Conservation (phyloP, 176 grass and related monocot species). For the Ananas comosus region DNA sequence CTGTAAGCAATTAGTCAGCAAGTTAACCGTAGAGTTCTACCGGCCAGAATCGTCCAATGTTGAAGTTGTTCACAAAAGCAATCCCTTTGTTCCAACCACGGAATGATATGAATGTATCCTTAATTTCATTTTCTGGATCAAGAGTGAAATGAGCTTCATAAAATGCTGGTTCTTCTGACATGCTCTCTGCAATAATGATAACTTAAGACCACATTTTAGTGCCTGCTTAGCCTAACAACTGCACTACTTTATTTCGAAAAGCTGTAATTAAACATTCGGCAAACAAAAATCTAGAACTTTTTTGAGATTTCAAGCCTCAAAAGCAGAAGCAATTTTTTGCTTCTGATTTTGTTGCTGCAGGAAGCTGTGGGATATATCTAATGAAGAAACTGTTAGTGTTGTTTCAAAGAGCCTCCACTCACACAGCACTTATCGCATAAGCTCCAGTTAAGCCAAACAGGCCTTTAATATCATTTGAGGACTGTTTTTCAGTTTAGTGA, state of each 20-base stretch:
- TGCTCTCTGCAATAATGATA: conserved; percentile 22
- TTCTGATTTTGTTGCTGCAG: no score
- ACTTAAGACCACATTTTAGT: background rate
- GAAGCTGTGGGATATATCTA: no score
- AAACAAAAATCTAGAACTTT: no score
- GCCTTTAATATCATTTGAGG: no score
- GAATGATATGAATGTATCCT: conserved; percentile 96
- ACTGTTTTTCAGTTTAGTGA: no score
- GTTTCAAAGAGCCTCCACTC: no score
- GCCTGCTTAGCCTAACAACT: background rate
- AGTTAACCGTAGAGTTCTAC: conserved; percentile 34
- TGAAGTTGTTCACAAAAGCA: conserved; percentile 94
- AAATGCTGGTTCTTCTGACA: conserved; percentile 48
- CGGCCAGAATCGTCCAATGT: conserved; percentile 95
- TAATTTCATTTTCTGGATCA: conserved; percentile 27
- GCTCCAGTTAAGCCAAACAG: no score
- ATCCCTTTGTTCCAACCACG: conserved; percentile 90
- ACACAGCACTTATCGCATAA: no score
- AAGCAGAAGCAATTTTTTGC: no score
- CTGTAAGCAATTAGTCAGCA: background rate
- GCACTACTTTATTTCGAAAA: background rate
- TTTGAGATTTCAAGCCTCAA: no score
- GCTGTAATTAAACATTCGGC: no score
- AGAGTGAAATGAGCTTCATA: conserved; percentile 69
- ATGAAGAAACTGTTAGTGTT: no score